Evolutionary conservation across 2,329 filamentous ascomycete species (phyloP).

Genomic region (Aureobasidium subglaciale): DNA sequence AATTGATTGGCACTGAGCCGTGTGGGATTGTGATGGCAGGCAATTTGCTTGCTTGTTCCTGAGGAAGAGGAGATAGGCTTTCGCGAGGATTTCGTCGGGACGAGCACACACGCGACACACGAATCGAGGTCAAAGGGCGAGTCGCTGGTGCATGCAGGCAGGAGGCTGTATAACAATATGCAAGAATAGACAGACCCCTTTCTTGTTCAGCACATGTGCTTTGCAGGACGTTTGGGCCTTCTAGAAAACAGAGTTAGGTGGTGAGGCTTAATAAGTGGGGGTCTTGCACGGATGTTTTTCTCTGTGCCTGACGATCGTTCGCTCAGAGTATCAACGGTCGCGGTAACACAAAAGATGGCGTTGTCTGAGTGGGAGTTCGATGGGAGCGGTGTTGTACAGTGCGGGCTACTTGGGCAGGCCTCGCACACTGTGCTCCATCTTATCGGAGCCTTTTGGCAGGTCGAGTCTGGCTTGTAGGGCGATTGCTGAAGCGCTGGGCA

Average conservation of each 20-base stretch:
- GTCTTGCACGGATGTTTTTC: background rate
- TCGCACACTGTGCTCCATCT: too few species aligned
- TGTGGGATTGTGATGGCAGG: background rate
- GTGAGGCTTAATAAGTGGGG: conserved; percentile 12
- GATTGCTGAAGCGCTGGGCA: conserved; percentile 5
- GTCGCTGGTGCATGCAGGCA: background rate
- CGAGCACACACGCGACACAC: background rate
- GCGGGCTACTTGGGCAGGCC: too few species aligned
- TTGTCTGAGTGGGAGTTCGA: background rate
- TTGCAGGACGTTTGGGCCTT: conserved; percentile 6
- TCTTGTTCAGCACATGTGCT: conserved; percentile 4
- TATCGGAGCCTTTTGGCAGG: background rate
- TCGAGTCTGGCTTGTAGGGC: background rate
- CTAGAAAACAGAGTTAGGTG: conserved; percentile 12
- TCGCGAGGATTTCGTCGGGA: background rate
- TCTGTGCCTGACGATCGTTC: conserved; percentile 11
- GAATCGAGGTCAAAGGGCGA: background rate
- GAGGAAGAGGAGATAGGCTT: background rate
- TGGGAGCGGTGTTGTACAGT: conserved; percentile 5
- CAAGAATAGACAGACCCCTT: conserved; percentile 5
- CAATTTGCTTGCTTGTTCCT: conserved; percentile 4
- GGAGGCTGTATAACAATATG: background rate
- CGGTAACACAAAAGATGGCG: conserved; percentile 3
- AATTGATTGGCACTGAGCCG: conserved; percentile 1
- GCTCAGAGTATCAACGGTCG: conserved; percentile 5